phyloP scores from a whole-genome alignment of 148 eudicot genomes.

The Chenopodium suecicum region DNA sequence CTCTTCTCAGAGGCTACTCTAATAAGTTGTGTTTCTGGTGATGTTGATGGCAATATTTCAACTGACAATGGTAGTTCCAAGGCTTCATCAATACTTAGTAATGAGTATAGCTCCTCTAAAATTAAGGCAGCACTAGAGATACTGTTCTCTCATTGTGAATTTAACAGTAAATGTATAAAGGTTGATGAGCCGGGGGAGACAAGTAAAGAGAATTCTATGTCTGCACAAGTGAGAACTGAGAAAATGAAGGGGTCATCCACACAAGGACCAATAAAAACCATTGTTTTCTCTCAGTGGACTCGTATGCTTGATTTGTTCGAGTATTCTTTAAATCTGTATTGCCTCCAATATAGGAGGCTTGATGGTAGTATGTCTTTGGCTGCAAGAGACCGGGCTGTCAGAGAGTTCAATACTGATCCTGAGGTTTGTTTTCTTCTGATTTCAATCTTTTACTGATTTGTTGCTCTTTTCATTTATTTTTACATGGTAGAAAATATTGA shows the following conservation, averaged over 20 bases:
- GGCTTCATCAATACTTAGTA: conserved; percentile 48
- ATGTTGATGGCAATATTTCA: conserved; percentile 39
- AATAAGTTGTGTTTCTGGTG: conserved; percentile 62
- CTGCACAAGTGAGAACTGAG: conserved; percentile 31
- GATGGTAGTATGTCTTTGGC: conserved; percentile 89
- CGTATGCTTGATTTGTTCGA: conserved; percentile 87
- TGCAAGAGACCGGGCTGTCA: conserved; percentile 96
- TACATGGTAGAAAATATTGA: neutral
- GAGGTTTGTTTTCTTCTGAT: conserved; percentile 52
- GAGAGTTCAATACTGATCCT: conserved; percentile 82
- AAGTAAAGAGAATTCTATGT: conserved; percentile 23
- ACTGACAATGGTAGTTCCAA: conserved; percentile 41
- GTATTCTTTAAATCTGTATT: conserved; percentile 45
- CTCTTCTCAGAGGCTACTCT: conserved; percentile 72
- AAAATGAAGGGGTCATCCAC: conserved; percentile 29
- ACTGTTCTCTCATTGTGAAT: conserved; percentile 51
- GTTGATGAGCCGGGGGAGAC: conserved; percentile 33
- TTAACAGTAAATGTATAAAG: conserved; percentile 40
- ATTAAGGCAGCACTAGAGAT: conserved; percentile 70
- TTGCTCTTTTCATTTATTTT: neutral
- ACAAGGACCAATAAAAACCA: conserved; percentile 63
- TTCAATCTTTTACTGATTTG: neutral
- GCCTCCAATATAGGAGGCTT: conserved; percentile 75
- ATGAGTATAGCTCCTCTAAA: conserved; percentile 73
- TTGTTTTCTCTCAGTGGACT: conserved; percentile 98